phyloP scores from a whole-genome alignment of 2,329 filamentous ascomycete species.

The Aspergillus carbonarius region DNA sequence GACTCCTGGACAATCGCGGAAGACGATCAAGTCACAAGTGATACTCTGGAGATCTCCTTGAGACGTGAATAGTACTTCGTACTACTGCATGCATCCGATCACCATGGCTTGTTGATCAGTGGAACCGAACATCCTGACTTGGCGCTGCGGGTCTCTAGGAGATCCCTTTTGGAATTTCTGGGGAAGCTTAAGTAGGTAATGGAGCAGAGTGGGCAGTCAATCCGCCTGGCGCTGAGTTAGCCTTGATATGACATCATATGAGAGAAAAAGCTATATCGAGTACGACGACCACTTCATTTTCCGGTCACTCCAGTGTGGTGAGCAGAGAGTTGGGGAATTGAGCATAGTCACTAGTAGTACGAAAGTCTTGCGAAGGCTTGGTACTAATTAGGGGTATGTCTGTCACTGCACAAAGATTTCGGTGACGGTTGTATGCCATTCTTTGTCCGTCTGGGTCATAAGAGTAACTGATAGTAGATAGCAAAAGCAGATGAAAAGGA shows the following conservation, averaged over 20 bases:
- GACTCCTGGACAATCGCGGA: not conserved
- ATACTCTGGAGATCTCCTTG: not conserved
- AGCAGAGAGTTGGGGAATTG: not conserved
- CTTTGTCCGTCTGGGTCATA: no score
- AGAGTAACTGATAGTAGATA: no score
- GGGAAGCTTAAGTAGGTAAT: not conserved
- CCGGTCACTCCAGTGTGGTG: not conserved
- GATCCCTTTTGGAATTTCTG: not conserved
- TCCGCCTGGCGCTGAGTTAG: not conserved
- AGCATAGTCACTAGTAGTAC: not conserved
- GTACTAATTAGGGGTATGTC: not conserved
- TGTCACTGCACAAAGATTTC: not conserved
- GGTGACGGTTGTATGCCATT: not conserved
- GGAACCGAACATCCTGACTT: constrained; percentile 7
- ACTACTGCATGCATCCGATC: not conserved
- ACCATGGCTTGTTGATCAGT: constrained; percentile 13
- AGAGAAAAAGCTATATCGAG: not conserved
- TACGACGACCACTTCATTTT: not conserved
- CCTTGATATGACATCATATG: not conserved
- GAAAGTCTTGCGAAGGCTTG: not conserved
- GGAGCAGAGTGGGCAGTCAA: not conserved
- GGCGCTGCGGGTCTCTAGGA: constrained; percentile 9
- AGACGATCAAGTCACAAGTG: not conserved
- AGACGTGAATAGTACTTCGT: not conserved
- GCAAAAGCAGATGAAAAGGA: not conserved